A percentile compares a stretch with the other conserved stretches of the same genome.
Evolutionary conservation across 208 protist genomes (phyloP).

Genomic region (Leishmania guyanensis): DNA sequence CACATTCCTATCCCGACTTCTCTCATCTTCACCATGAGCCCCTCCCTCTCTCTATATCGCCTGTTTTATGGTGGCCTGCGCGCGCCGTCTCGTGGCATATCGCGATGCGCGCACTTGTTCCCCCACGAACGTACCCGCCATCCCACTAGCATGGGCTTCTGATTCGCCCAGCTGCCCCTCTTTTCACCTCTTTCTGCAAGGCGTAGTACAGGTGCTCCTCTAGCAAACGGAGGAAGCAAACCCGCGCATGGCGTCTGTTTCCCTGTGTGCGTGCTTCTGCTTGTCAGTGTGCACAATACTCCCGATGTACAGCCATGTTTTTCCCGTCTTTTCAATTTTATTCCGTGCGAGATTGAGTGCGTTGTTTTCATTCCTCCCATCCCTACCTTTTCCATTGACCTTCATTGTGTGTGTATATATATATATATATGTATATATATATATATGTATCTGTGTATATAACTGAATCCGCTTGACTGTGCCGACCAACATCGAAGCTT

Average conservation of each 20-base stretch:
- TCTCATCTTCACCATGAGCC: background rate
- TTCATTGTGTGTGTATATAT: background rate
- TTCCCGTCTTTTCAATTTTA: background rate
- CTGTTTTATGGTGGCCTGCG: background rate
- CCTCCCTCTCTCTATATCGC: background rate
- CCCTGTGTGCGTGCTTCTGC: background rate
- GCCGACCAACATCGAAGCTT: background rate
- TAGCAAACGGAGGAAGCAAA: background rate
- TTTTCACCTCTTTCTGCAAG: background rate
- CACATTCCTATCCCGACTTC: background rate
- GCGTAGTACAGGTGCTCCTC: background rate
- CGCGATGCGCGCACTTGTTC: background rate
- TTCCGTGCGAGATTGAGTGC: too few relatives aligned
- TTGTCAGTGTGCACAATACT: background rate
- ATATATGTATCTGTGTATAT: too few relatives aligned
- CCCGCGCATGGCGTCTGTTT: background rate
- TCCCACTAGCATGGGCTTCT: background rate
- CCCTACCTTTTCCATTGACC: background rate
- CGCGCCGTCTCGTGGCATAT: background rate
- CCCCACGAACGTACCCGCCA: background rate
- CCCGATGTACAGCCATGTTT: background rate
- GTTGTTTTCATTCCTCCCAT: background rate
- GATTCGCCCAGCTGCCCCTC: background rate
- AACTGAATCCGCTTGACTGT: background rate
- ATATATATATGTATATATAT: background rate